phyloP scores from a whole-genome alignment of 805 yeast species.

The Tanozyma kutaoensis region DNA sequence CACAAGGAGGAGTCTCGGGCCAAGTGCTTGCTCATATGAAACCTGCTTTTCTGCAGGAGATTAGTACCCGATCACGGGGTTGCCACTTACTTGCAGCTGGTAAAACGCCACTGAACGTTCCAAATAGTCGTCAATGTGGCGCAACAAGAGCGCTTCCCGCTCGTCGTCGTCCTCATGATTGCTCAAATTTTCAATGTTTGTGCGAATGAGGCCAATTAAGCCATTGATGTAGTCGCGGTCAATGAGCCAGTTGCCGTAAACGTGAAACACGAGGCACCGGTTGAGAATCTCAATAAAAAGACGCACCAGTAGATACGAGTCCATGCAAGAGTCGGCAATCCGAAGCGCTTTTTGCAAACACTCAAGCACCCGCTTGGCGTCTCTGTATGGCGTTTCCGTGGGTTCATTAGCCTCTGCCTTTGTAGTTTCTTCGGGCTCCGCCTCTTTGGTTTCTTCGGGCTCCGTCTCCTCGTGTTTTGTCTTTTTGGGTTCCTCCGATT shows the following conservation, averaged over 20 bases:
- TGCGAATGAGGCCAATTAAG: constrained; percentile 66
- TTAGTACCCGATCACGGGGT: not conserved
- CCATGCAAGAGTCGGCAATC: constrained; percentile 81
- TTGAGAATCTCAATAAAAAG: constrained; percentile 83
- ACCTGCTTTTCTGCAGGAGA: not conserved
- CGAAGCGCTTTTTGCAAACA: constrained; percentile 81
- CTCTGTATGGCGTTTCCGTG: constrained; percentile 13
- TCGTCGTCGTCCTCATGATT: constrained; percentile 14
- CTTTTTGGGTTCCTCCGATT: constrained; percentile 1
- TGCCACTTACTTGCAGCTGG: not conserved
- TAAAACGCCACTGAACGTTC: constrained; percentile 49
- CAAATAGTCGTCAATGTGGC: constrained; percentile 29
- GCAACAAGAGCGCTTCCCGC: constrained; percentile 15
- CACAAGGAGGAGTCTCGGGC: not conserved
- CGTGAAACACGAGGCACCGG: constrained; percentile 73
- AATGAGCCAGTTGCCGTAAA: constrained; percentile 63
- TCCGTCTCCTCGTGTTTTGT: not conserved
- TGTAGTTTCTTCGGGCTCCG: not conserved
- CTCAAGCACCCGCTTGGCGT: constrained; percentile 69
- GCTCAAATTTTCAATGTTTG: constrained; percentile 38
- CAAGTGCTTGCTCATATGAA: not conserved
- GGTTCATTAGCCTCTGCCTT: not conserved
- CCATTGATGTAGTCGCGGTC: constrained; percentile 74
- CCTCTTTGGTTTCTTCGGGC: constrained; percentile 1
- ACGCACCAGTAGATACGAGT: constrained; percentile 56